Evolutionary conservation across 2,329 filamentous ascomycete genomes (phyloP).

Genomic region (Fusarium devonianum): DNA sequence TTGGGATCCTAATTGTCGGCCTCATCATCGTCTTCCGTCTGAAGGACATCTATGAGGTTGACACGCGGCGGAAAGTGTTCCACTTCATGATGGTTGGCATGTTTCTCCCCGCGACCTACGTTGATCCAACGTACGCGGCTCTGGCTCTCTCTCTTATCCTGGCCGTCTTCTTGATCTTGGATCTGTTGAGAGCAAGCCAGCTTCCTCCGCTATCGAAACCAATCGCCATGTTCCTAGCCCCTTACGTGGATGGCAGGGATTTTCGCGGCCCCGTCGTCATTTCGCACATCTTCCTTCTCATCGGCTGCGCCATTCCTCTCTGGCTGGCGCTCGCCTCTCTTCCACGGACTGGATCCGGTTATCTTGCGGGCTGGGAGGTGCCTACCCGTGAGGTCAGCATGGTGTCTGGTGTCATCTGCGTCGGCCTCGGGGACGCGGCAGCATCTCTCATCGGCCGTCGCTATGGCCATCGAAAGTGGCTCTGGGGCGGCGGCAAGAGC

Average conservation of each 20-base stretch:
- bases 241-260: constrained; percentile 94
- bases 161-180: constrained; percentile 84
- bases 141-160: constrained; percentile 82
- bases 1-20: constrained; percentile 72
- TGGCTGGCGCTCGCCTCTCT: constrained; percentile 85
- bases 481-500: constrained; percentile 96
- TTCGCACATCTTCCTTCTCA: constrained; percentile 92
- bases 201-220: constrained; percentile 88
- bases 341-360: constrained; percentile 60
- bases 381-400: constrained; percentile 80
- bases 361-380: constrained; percentile 78
- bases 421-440: constrained; percentile 93
- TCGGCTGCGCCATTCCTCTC: constrained; percentile 92
- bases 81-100: constrained; percentile 98
- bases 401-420: constrained; percentile 91
- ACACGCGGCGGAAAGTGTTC: constrained; percentile 95
- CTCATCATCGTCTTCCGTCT: constrained; percentile 78
- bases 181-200: constrained; percentile 88
- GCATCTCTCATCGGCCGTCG: constrained; percentile 88
- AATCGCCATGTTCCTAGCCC: constrained; percentile 84
- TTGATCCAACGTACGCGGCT: constrained; percentile 85
- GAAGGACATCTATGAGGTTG: constrained; percentile 83
- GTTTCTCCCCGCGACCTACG: constrained; percentile 84
- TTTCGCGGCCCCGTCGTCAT: constrained; percentile 93
- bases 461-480: constrained; percentile 88